These are phyloP conservation scores for Penicillium soppii DNA, from an alignment of 495 filamentous ascomycete genomes.

Conservation along the genomic window DNA sequence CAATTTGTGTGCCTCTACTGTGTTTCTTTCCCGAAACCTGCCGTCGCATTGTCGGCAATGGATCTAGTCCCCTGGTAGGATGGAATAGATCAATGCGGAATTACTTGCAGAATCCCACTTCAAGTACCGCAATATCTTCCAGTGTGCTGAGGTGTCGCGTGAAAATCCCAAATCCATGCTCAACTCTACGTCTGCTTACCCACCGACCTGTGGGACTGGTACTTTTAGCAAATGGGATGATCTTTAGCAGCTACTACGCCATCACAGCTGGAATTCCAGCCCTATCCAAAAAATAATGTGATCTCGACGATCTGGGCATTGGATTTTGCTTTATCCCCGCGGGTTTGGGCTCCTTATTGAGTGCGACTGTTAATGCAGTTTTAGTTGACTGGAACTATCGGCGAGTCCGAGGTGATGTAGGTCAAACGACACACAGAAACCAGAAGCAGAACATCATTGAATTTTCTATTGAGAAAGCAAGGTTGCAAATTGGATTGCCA, in stretches of 20 bases:
- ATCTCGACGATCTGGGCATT: conserved; percentile 33
- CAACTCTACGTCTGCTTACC: conserved; percentile 48
- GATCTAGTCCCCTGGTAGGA: conserved; percentile 20
- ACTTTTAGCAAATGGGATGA: conserved; percentile 42
- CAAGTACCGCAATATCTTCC: conserved; percentile 47
- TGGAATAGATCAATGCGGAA: conserved; percentile 23
- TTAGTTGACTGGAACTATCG: conserved; percentile 52
- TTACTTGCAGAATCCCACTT: conserved; percentile 35
- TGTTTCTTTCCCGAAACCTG: conserved; percentile 45
- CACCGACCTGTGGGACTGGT: conserved; percentile 54
- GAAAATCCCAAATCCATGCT: conserved; percentile 26
- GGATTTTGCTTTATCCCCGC: conserved; percentile 39
- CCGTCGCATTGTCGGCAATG: conserved; percentile 44
- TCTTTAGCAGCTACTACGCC: conserved; percentile 39
- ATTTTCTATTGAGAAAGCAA: conserved; percentile 45
- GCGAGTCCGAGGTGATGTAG: conserved; percentile 21
- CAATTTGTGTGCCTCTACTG: conserved; percentile 29
- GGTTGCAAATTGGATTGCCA: conserved; percentile 41
- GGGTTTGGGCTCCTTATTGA: conserved; percentile 57
- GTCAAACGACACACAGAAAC: conserved; percentile 39
- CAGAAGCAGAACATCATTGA: conserved; percentile 36
- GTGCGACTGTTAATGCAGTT: conserved; percentile 81
- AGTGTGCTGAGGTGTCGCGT: conserved; percentile 25
- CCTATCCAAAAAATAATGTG: conserved; percentile 26
- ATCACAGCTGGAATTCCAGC: conserved; percentile 34